Evolutionary conservation across 2,329 filamentous ascomycete genomes (phyloP), one percentile per base, ranked within the genome.

Genomic region (Nemania abortiva): DNA sequence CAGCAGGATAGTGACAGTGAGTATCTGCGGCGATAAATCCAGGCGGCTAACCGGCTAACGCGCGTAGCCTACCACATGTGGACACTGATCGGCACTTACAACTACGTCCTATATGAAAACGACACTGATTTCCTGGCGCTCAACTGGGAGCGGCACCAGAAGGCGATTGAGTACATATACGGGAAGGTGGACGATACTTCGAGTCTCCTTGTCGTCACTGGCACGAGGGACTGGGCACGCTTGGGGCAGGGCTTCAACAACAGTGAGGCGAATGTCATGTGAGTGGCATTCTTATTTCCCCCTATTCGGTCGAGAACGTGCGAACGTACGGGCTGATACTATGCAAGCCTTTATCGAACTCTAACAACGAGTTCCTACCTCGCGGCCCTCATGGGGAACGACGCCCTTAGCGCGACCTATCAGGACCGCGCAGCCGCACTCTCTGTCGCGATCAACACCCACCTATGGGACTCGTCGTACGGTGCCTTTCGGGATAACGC

Each of bases 71-170:
- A 78, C 39, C 76, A 78, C 68, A 75, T 77, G 75, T 77, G 76
- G 75, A 85, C 84, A 1, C 82, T 90, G 75, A 85, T 90, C 47
- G 86, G 86, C 2, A 86, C 85, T 4, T 86, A 87, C 75, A 87
- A 88, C 63, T 89, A 89, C 72, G 81, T 87, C 52, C 79, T 89
- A 1, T 89, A 84, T 70, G 85, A 85, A 0, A 84, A 85, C 27
- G 85, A 90, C 64, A 78, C 82, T 3, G 75, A 74, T 0, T 89
- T 86, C 63, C 74, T 89, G 18, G 67, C 74, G 4, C 65, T 73
- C 7, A 83, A 84, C 42, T 89, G 86, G 87, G 71, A 78, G 0
- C 80, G 80, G 4, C 88, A 88, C 47, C 68, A 76, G 42, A 58
- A 66, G 9, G 70, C 70, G 2, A 50, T 73, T 18, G 70, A 74